phyloP scores from a whole-genome alignment of 2,329 filamentous ascomycete genomes.

The Exserohilum rostratum region DNA sequence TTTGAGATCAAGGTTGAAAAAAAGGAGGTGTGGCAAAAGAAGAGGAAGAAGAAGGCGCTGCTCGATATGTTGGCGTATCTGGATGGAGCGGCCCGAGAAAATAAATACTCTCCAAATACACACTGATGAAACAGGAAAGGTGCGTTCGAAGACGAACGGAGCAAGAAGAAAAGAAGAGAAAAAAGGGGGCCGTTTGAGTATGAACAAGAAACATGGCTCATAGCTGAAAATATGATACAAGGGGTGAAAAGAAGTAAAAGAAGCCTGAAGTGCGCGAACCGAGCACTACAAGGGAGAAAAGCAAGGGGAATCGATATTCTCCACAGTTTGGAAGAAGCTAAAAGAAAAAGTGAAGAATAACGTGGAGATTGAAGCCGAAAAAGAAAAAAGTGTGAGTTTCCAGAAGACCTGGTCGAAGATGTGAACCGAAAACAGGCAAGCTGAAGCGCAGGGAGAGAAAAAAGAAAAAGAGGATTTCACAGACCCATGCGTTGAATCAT shows the following conservation, averaged over 20 bases:
- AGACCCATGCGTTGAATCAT: constrained; percentile 44
- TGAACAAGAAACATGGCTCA: too few relatives aligned
- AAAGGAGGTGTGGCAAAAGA: too few relatives aligned
- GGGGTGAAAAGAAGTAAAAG: too few relatives aligned
- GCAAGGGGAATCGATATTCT: background rate
- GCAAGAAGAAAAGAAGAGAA: too few relatives aligned
- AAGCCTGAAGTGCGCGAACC: too few relatives aligned
- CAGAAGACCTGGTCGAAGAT: background rate
- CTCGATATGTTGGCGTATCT: too few relatives aligned
- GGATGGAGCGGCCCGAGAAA: too few relatives aligned
- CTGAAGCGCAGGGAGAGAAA: background rate
- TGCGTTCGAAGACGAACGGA: background rate
- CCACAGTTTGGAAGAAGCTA: background rate
- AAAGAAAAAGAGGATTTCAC: constrained; percentile 14
- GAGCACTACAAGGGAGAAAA: too few relatives aligned
- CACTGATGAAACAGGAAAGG: background rate
- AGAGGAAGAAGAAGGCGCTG: background rate
- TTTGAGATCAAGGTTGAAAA: too few relatives aligned
- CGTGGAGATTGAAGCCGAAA: constrained; percentile 1
- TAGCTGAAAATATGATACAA: too few relatives aligned
- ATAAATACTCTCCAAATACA: background rate
- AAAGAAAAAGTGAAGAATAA: background rate
- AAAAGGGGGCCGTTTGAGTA: too few relatives aligned
- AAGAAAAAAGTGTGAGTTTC: background rate
- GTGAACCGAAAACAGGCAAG: background rate